Conservation (phyloP, 2,329 filamentous ascomycete species). For the Magnaporthiopsis incrustans region DNA sequence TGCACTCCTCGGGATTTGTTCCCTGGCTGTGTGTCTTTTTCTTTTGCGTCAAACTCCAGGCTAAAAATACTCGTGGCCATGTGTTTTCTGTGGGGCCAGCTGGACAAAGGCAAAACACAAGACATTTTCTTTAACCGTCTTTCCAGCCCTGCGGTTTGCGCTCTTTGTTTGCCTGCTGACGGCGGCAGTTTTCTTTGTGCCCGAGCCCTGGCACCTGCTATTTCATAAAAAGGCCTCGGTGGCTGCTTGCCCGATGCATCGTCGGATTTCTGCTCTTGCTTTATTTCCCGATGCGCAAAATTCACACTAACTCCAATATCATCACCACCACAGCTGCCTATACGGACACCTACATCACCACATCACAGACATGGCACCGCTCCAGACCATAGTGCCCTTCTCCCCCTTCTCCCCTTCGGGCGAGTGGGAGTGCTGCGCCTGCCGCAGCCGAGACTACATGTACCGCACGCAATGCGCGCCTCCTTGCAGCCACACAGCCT, state of each 20-base stretch:
- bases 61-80: too few species aligned
- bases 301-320: too few species aligned
- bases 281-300: too few species aligned
- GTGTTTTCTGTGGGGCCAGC: too few species aligned
- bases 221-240: background rate
- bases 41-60: too few species aligned
- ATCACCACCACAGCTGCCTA: too few species aligned
- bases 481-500: background rate
- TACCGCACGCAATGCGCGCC: background rate
- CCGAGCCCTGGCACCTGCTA: too few species aligned
- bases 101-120: too few species aligned
- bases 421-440: constrained; percentile 4
- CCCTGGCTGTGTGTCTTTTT: background rate
- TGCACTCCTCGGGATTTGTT: background rate
- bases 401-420: background rate
- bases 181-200: too few species aligned
- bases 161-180: too few species aligned
- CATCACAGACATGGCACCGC: background rate
- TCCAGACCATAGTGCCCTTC: background rate
- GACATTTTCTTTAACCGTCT: too few species aligned
- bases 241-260: background rate
- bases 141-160: too few species aligned
- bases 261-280: background rate
- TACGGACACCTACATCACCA: background rate
- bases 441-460: background rate